phyloP scores from a whole-genome alignment of 768 basidiomycete genomes.

The Daedaleopsis nitida region DNA sequence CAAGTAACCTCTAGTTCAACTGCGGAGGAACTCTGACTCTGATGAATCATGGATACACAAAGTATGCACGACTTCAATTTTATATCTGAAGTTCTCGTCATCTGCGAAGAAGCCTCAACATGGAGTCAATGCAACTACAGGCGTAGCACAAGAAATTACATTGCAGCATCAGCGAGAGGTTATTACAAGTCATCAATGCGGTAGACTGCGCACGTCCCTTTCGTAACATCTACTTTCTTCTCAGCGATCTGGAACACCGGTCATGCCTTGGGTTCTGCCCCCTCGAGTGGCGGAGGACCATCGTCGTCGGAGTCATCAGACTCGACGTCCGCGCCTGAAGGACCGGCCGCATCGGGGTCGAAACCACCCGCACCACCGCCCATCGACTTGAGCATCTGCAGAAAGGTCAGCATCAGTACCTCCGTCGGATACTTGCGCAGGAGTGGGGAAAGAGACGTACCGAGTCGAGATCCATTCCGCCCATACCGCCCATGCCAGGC shows the following conservation, averaged over 20 bases:
- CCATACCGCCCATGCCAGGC: conserved; percentile 44
- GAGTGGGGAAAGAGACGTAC: conserved; percentile 34
- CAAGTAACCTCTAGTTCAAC: too few species aligned
- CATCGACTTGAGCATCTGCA: conserved; percentile 46
- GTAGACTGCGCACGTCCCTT: conserved; percentile 20
- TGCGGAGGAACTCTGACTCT: too few species aligned
- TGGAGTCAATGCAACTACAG: neutral
- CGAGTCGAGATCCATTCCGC: conserved; percentile 55
- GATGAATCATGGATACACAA: too few species aligned
- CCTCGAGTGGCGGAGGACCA: conserved; percentile 82
- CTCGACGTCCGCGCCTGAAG: conserved; percentile 30
- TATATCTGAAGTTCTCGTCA: too few species aligned
- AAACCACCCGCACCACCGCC: conserved; percentile 24
- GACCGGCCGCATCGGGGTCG: conserved; percentile 19
- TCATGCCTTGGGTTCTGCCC: conserved; percentile 50
- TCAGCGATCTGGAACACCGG: neutral
- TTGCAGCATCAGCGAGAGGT: conserved; percentile 14
- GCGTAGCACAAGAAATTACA: conserved; percentile 16
- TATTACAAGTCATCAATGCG: conserved; percentile 16
- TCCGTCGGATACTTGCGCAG: neutral
- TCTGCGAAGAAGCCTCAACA: too few species aligned
- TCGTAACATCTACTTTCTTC: conserved; percentile 12
- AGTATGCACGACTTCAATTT: too few species aligned
- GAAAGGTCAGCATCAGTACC: conserved; percentile 2
- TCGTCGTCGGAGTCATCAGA: conserved; percentile 57